Evolutionary conservation across 1,139 yeast genomes (phyloP).

Genomic region (Debaryomyces coudertii): DNA sequence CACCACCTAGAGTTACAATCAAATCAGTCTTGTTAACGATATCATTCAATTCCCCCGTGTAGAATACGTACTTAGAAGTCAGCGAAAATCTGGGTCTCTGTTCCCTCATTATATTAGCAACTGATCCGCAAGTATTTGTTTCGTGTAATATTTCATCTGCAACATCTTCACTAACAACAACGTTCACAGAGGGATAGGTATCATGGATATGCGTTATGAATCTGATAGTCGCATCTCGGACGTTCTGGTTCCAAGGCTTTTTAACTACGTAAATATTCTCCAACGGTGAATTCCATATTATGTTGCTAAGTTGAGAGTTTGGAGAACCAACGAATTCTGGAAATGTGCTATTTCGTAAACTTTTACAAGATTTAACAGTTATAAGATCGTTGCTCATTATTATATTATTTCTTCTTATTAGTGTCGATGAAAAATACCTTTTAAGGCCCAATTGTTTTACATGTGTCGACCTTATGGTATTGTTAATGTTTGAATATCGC

Average conservation of each 20-base stretch:
- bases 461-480: background rate
- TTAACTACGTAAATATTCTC: slow-evolving; percentile 78
- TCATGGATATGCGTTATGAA: slow-evolving; percentile 60
- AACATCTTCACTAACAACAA: slow-evolving; percentile 75
- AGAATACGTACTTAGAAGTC: slow-evolving; percentile 23
- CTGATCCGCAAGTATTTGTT: slow-evolving; percentile 9
- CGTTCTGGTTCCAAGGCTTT: slow-evolving; percentile 77
- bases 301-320: slow-evolving; percentile 50
- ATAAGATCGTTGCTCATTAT: slow-evolving; percentile 4
- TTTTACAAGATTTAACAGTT: slow-evolving; percentile 16
- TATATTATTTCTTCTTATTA: background rate
- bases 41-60: slow-evolving; percentile 61
- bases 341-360: slow-evolving; percentile 17
- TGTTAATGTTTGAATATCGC: background rate
- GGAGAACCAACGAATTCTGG: slow-evolving; percentile 50
- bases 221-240: slow-evolving; percentile 65
- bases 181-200: slow-evolving; percentile 69
- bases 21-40: slow-evolving; percentile 66
- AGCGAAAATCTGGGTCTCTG: slow-evolving; percentile 13
- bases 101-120: slow-evolving; percentile 16
- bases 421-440: background rate
- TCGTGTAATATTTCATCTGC: slow-evolving; percentile 68
- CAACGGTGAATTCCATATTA: slow-evolving; percentile 54
- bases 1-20: slow-evolving; percentile 89
- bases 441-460: background rate